These are phyloP conservation scores for Cynara cardunculus DNA, from an alignment of 129 eudicot genomes.

Conservation along the genomic window DNA sequence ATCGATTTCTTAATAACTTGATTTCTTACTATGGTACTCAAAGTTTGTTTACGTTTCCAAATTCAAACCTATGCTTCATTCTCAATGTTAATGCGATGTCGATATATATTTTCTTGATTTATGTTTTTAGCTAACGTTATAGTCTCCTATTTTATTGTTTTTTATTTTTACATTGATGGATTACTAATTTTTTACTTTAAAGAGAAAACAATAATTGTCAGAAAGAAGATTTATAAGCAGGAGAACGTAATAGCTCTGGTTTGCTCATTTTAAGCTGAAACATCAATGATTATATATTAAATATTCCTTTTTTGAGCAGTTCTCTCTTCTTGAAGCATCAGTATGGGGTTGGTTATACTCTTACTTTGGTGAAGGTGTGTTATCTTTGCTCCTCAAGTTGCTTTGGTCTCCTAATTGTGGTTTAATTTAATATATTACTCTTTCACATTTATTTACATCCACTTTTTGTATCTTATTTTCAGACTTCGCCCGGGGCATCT, in stretches of 20 bases:
- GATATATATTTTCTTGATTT: neutral
- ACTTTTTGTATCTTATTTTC: constrained; percentile 26
- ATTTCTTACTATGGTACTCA: neutral
- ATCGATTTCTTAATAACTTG: neutral
- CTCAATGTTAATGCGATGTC: neutral
- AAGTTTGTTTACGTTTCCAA: neutral
- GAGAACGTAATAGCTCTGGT: neutral
- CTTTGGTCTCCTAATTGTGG: neutral
- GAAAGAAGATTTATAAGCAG: constrained; percentile 9
- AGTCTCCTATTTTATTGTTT: neutral
- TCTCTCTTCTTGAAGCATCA: constrained; percentile 96
- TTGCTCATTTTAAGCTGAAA: neutral
- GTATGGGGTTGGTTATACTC: constrained; percentile 99
- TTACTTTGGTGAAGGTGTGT: constrained; percentile 92
- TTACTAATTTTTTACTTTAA: neutral
- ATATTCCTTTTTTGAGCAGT: constrained; percentile 40
- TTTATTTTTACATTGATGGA: neutral
- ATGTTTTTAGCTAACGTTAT: neutral
- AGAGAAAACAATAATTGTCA: neutral
- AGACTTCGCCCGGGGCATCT: constrained; percentile 84
- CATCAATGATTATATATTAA: neutral
- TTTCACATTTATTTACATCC: neutral
- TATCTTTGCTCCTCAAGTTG: constrained; percentile 11
- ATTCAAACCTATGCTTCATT: neutral
- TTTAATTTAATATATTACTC: neutral